phyloP scores from a whole-genome alignment of 2,329 filamentous ascomycete genomes.

The Orbilia blumenaviensis region DNA sequence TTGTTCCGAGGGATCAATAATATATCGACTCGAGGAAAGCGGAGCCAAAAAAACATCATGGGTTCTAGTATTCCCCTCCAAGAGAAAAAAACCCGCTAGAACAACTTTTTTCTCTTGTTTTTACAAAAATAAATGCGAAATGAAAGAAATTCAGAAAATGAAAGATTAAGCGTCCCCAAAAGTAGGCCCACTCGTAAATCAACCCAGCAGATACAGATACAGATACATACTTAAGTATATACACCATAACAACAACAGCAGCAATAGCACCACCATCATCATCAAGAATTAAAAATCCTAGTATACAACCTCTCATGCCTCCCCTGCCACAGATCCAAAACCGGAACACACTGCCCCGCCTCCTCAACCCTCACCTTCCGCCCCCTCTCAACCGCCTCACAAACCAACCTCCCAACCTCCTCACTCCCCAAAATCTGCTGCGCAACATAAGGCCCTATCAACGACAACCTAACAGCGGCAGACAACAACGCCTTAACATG shows the following conservation, averaged over 20 bases:
- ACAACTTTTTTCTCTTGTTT: too few relatives aligned
- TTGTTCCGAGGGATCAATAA: too few relatives aligned
- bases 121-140: too few relatives aligned
- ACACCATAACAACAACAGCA: not conserved
- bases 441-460: slow-evolving; percentile 82
- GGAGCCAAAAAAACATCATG: too few relatives aligned
- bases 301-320: slow-evolving; percentile 85
- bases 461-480: slow-evolving; percentile 78
- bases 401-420: slow-evolving; percentile 69
- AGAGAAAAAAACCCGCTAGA: too few relatives aligned
- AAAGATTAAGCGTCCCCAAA: too few relatives aligned
- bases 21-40: too few relatives aligned
- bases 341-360: slow-evolving; percentile 78
- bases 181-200: too few relatives aligned
- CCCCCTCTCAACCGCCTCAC: slow-evolving; percentile 69
- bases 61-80: too few relatives aligned
- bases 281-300: slow-evolving; percentile 76
- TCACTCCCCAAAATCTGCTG: slow-evolving; percentile 75
- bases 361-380: slow-evolving; percentile 70
- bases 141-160: too few relatives aligned
- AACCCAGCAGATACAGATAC: too few relatives aligned
- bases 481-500: slow-evolving; percentile 80
- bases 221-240: too few relatives aligned
- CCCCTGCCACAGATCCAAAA: slow-evolving; percentile 84
- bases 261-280: not conserved